Evolutionary conservation across 208 protist species (phyloP), one percentile per base, ranked within the genome.

Genomic region (Vickermania spadyakhi): DNA sequence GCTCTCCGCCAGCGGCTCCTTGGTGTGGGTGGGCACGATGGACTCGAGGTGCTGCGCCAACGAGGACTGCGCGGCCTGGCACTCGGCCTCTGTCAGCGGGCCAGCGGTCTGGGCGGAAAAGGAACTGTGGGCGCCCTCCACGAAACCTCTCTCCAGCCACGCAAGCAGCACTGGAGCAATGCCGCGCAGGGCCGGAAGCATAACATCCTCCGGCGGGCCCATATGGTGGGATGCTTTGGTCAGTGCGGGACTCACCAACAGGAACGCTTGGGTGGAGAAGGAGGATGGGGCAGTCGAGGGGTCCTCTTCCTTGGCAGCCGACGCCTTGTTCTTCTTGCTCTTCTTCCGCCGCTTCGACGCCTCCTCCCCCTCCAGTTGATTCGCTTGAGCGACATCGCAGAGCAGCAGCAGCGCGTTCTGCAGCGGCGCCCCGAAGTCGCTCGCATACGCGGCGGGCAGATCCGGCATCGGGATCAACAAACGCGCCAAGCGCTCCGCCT

Each of bases 381-480:
- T 52, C 26, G 49, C 29, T 66, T 68, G 57, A 0, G 73, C 69
- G 51, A 93, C 49, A 73, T 93, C 86, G 36, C 85, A 79, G 42
- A 93, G 58, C 0, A 93, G 55, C 31, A 90, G 70, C 1, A 88
- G 73, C 56, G 75, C 81, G 28, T 77, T 60, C 22, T 86, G 50
- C 0, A 89, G 64, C 41, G 77, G 73, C 13, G 64, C 65, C 28
- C 64, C 81, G n/a, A 72, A 59, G 3, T 64, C 56, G 31, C 84
- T 55, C 51, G 81, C 75, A 50, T 62, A 64, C 5, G 64, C 63
- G 18, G 31, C 52, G 18, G 68, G 56, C 25, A 81, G 77, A 64
- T 86, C 72, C 1, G 58, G 52, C 51, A 89, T 73, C 21, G 90
- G 36, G 11, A 45, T 45, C 11, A 45, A 64, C 51, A 70, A 52